Percentiles rank a stretch among this genome's conserved stretches.
These are phyloP conservation scores for Termitomyces sp. DNA, from an alignment of 768 basidiomycete species.

Conservation along the genomic window DNA sequence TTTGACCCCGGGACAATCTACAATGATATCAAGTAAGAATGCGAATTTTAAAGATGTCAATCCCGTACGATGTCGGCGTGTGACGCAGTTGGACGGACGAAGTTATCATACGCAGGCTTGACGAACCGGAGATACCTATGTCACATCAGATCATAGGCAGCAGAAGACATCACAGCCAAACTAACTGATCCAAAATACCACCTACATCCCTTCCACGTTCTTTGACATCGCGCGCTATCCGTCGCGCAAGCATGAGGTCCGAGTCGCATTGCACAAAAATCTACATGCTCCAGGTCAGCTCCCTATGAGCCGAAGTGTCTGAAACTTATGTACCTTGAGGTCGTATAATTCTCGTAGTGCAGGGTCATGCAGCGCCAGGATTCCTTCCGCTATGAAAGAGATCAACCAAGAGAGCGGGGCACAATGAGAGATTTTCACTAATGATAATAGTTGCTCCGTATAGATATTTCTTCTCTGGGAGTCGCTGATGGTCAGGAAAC, in stretches of 20 bases:
- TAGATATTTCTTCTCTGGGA: conserved; percentile 76
- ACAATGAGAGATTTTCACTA: conserved; percentile 30
- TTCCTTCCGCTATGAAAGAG: conserved; percentile 67
- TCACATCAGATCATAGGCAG: background rate
- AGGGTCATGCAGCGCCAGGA: conserved; percentile 84
- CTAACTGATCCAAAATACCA: conserved; percentile 85
- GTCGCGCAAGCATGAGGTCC: conserved; percentile 94
- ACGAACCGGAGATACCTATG: conserved; percentile 87
- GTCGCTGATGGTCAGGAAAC: conserved; percentile 82
- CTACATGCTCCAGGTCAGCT: conserved; percentile 25
- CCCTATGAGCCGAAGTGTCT: background rate
- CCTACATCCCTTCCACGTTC: conserved; percentile 84
- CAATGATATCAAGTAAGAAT: background rate
- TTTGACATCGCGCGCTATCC: conserved; percentile 80
- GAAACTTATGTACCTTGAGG: conserved; percentile 57
- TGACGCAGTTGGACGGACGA: conserved; percentile 81
- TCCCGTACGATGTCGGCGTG: conserved; percentile 80
- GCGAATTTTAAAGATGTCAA: background rate
- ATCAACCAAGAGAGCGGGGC: conserved; percentile 1
- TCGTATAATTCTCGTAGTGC: conserved; percentile 79
- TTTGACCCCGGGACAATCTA: conserved; percentile 95
- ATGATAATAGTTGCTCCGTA: conserved; percentile 95
- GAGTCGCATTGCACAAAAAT: conserved; percentile 92
- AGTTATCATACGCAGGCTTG: conserved; percentile 92
- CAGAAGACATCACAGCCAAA: background rate